These are phyloP conservation scores for Fusarium equiseti DNA, from an alignment of 2,329 filamentous ascomycete genomes.

Conservation along the genomic window DNA sequence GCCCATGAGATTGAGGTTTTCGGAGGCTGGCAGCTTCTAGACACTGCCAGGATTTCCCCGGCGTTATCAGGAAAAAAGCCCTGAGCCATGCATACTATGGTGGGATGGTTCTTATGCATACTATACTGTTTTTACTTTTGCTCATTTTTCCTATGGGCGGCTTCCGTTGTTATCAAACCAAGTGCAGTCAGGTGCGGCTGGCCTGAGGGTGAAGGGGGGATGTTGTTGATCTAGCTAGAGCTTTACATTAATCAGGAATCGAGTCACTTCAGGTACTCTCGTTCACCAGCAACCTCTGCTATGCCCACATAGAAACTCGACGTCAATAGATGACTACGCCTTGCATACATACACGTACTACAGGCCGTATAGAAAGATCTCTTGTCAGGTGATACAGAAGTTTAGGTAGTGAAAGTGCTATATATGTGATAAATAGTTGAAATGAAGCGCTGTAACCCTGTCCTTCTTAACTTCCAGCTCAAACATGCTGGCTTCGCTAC, in stretches of 20 bases:
- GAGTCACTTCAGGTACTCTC: constrained; percentile 2
- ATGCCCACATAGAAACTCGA: neutral
- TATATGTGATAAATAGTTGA: constrained; percentile 41
- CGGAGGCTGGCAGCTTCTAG: neutral
- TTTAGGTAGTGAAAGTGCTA: constrained; percentile 33
- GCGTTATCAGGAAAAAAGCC: constrained; percentile 11
- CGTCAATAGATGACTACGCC: neutral
- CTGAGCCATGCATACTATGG: constrained; percentile 24
- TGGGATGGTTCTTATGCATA: constrained; percentile 4
- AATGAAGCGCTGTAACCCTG: constrained; percentile 36
- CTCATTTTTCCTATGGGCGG: constrained; percentile 15
- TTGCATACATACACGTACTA: neutral
- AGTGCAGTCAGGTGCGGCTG: constrained; percentile 21
- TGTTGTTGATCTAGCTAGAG: constrained; percentile 12
- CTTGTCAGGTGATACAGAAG: neutral
- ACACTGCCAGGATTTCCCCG: constrained; percentile 11
- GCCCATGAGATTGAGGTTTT: constrained; percentile 1
- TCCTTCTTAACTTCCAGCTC: constrained; percentile 25
- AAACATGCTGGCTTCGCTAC: constrained; percentile 21
- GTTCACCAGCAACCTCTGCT: neutral
- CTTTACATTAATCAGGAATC: constrained; percentile 31
- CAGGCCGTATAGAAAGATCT: no score
- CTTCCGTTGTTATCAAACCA: constrained; percentile 15
- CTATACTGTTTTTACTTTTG: constrained; percentile 16
- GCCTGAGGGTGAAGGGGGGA: constrained; percentile 4